These are phyloP conservation scores for Tulasnella sp. DNA, from an alignment of 768 basidiomycete genomes.

Conservation along the genomic window DNA sequence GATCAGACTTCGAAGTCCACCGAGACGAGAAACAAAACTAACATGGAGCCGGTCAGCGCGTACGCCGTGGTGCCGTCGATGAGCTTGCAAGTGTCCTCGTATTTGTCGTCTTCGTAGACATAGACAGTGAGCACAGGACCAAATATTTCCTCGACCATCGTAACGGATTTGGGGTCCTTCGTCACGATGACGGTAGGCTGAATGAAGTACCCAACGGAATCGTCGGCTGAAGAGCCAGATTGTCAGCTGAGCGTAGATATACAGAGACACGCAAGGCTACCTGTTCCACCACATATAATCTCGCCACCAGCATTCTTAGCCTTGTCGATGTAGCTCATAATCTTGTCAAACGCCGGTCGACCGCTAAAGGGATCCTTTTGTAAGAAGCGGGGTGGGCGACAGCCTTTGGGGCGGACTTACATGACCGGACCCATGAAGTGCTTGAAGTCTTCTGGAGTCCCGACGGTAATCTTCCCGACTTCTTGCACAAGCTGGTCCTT, in stretches of 20 bases:
- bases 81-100: slow-evolving; percentile 73
- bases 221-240: slow-evolving; percentile 45
- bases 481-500: slow-evolving; percentile 65
- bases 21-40: slow-evolving; percentile 23
- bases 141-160: slow-evolving; percentile 93
- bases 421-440: slow-evolving; percentile 98
- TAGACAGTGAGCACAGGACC: slow-evolving; percentile 91
- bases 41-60: slow-evolving; percentile 93
- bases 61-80: slow-evolving; percentile 81
- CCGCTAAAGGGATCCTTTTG: slow-evolving; percentile 36
- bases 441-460: slow-evolving; percentile 56
- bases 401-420: slow-evolving; percentile 30
- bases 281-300: slow-evolving; percentile 72
- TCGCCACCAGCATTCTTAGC: slow-evolving; percentile 87
- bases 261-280: slow-evolving; percentile 28
- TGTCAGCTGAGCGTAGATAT: background rate
- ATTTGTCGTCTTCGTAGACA: slow-evolving; percentile 80
- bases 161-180: slow-evolving; percentile 77
- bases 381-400: background rate
- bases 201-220: slow-evolving; percentile 86
- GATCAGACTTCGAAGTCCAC: background rate
- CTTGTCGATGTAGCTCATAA: slow-evolving; percentile 67
- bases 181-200: slow-evolving; percentile 91
- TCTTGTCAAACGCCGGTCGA: slow-evolving; percentile 80
- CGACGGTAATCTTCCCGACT: slow-evolving; percentile 76